Evolutionary conservation across 2,329 filamentous ascomycete species (phyloP), one percentile per base, ranked within the genome.

Genomic region (Diaporthe velutina): DNA sequence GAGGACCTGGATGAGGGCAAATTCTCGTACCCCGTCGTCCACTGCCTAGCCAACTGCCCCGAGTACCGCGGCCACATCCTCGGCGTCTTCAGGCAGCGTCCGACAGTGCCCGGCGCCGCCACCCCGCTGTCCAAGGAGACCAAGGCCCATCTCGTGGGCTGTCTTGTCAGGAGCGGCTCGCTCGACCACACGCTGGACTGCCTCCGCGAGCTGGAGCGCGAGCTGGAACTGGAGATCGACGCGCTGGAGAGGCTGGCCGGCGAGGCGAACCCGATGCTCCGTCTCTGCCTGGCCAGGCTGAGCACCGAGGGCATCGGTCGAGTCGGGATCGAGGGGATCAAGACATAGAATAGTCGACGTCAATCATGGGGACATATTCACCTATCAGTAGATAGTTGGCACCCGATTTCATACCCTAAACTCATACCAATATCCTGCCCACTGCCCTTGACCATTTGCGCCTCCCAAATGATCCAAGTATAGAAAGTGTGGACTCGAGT

Each of bases 11-110:
- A 42, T 15, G 40, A 42, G 40, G 40, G 40, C 40, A 42, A 42
- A 15, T 42, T 66, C 35, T 66, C 60, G 22, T 66, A 45, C 30
- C 60, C 60, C 22, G 30, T 66, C 22, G 30, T 66, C 25, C 35
- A 45, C 35, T 22, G 33, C 60, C 57, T 61, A 3, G 25, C 25
- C 25, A 30, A 22, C 25, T 33, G 38, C 30, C 33, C 57, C 25
- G 57, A 61, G 30, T 40, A 61, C 57, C 57, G 30, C 9, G 33
- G 22, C 22, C 57, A 61, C 22, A 40, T 61, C 57, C 25, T 61
- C 25, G 57, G 57, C 38, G 30, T 61, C 57, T 61, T 61, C 57
- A 61, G 30, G 30, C 57, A 61, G 30, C 28, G 30, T 8, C 25
- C 57, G 17, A 22, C 57, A 33, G 30, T 5, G 33, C 12, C 10